A percentile compares a stretch with the other conserved stretches of the same genome.
Conservation (phyloP, 805 yeast genomes). For the Hanseniaspora jakobsenii region DNA sequence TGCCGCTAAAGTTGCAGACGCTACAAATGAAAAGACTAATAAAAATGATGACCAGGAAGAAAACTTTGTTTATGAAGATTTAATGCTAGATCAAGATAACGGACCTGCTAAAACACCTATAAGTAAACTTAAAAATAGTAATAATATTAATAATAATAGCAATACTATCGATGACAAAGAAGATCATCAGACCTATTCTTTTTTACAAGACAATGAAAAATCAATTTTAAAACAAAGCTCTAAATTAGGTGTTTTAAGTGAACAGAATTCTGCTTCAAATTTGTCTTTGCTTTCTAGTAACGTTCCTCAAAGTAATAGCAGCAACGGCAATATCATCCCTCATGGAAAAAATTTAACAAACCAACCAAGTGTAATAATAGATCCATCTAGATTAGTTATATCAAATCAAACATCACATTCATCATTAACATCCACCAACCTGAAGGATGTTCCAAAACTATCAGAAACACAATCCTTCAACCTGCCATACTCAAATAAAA, state of each 20-base stretch:
- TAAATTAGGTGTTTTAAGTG: background rate
- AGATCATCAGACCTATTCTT: conserved; percentile 2
- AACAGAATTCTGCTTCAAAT: background rate
- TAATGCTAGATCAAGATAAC: conserved; percentile 25
- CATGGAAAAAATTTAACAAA: conserved; percentile 10
- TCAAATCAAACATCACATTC: conserved; percentile 6
- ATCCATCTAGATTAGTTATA: conserved; percentile 11
- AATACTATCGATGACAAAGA: conserved; percentile 18
- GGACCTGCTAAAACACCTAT: background rate
- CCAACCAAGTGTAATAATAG: conserved; percentile 15
- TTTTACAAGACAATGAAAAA: conserved; percentile 5
- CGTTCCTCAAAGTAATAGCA: background rate
- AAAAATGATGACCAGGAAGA: conserved; percentile 84
- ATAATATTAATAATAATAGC: no score
- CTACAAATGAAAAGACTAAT: conserved; percentile 54
- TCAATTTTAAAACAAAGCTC: conserved; percentile 9
- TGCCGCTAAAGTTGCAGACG: conserved; percentile 89
- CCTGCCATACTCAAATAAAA: no score
- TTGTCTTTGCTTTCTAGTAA: background rate
- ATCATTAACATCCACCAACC: background rate
- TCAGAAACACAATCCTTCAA: no score
- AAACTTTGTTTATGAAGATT: conserved; percentile 78
- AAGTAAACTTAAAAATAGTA: background rate
- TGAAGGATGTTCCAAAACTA: background rate
- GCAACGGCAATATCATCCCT: conserved; percentile 3